A percentile compares a stretch with the other conserved stretches of the same genome.
These are phyloP conservation scores for Cyberlindnera suaveolens DNA, from an alignment of 805 yeast genomes.

Conservation along the genomic window DNA sequence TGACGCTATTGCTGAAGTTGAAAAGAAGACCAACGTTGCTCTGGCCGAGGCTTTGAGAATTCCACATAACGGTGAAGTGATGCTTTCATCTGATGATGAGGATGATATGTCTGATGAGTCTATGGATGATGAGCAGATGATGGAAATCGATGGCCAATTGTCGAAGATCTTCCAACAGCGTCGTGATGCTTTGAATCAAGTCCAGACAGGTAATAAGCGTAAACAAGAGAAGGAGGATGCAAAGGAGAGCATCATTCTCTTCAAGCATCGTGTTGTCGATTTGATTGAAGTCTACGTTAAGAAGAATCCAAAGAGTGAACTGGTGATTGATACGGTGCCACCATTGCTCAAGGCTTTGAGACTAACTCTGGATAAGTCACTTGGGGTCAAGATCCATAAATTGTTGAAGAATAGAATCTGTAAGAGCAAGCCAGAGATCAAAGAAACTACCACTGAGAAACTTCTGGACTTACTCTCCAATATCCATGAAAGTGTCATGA, in stretches of 20 bases:
- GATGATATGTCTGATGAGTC: slow-evolving; percentile 66
- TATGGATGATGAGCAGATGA: slow-evolving; percentile 96
- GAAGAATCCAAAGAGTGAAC: slow-evolving; percentile 21
- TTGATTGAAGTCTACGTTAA: slow-evolving; percentile 59
- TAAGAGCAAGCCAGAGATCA: slow-evolving; percentile 34
- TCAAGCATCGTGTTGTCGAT: slow-evolving; percentile 76
- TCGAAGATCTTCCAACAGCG: slow-evolving; percentile 82
- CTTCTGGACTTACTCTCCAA: slow-evolving; percentile 27
- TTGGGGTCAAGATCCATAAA: slow-evolving; percentile 74
- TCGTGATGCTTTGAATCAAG: slow-evolving; percentile 51
- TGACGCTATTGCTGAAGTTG: slow-evolving; percentile 34
- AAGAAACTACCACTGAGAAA: slow-evolving; percentile 18
- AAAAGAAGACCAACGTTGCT: slow-evolving; percentile 51
- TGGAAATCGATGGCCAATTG: slow-evolving; percentile 82
- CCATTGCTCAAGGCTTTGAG: slow-evolving; percentile 59
- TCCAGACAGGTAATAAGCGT: slow-evolving; percentile 57
- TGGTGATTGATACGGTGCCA: slow-evolving; percentile 38
- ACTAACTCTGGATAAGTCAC: slow-evolving; percentile 58
- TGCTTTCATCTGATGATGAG: slow-evolving; percentile 37
- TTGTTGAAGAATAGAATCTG: slow-evolving; percentile 55
- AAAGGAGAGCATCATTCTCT: slow-evolving; percentile 66
- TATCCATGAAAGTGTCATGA: slow-evolving; percentile 37
- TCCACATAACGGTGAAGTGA: slow-evolving; percentile 40
- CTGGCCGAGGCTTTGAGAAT: slow-evolving; percentile 69
- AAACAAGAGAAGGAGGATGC: slow-evolving; percentile 75